Percentiles rank a stretch among this genome's conserved stretches.
phyloP scores from a whole-genome alignment of 2,329 filamentous ascomycete species.

The Trichoderma pleuroti region DNA sequence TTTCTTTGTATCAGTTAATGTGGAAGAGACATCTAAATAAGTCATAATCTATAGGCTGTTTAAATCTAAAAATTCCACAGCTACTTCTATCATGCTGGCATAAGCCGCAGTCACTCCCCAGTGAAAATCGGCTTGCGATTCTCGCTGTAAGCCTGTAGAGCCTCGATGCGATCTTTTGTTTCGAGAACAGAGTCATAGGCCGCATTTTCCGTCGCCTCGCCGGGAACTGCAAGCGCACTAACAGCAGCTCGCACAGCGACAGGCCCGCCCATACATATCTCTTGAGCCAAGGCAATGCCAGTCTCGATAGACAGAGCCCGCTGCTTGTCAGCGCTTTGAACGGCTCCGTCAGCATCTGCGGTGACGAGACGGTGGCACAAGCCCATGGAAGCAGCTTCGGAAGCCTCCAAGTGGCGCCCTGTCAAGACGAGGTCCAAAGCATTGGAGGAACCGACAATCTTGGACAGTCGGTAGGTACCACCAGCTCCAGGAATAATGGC shows the following conservation, averaged over 20 bases:
- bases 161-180: background rate
- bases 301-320: background rate
- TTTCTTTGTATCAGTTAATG: background rate
- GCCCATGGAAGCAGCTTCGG: background rate
- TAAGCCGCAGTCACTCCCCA: no score
- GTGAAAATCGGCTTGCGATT: no score
- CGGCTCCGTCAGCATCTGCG: background rate
- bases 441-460: background rate
- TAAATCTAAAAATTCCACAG: background rate
- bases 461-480: background rate
- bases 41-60: no score
- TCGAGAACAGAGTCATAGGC: background rate
- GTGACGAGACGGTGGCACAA: background rate
- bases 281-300: background rate
- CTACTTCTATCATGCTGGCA: no score
- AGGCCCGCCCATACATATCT: conserved; percentile 83
- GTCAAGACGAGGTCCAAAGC: background rate
- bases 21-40: background rate
- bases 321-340: background rate
- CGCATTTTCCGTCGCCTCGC: background rate
- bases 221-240: conserved; percentile 60
- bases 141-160: background rate
- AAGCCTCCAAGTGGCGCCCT: background rate
- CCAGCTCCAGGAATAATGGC: background rate
- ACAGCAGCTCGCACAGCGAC: conserved; percentile 77